These are phyloP conservation scores for Talaromyces sp. DNA, from an alignment of 2,329 filamentous ascomycete genomes.

Conservation along the genomic window DNA sequence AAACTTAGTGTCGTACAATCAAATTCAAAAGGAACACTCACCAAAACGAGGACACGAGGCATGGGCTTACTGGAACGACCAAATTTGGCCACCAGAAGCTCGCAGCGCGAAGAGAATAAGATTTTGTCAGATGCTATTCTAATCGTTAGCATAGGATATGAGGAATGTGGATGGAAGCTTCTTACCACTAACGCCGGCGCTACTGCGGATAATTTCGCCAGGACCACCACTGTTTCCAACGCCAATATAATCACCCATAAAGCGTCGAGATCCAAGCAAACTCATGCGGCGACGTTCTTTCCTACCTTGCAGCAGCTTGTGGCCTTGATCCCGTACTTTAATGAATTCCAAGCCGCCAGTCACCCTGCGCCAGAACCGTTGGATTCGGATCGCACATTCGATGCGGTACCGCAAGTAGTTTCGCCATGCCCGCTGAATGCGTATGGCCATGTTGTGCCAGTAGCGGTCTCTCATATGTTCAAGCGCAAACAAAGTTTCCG, in stretches of 20 bases:
- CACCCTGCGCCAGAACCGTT: conserved; percentile 92
- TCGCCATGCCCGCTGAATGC: conserved; percentile 95
- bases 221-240: conserved; percentile 75
- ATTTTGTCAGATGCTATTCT: conserved; percentile 58
- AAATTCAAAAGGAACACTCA: conserved; percentile 26
- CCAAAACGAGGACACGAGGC: conserved; percentile 75
- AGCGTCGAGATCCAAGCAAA: conserved; percentile 84
- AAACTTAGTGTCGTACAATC: conserved; percentile 19
- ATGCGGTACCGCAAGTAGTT: conserved; percentile 90
- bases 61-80: conserved; percentile 92
- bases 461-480: conserved; percentile 98
- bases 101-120: conserved; percentile 86
- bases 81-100: conserved; percentile 89
- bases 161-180: background rate
- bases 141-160: background rate
- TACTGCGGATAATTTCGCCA: conserved; percentile 74
- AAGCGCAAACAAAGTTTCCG: conserved; percentile 91
- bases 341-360: conserved; percentile 85
- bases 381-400: conserved; percentile 90
- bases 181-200: conserved; percentile 66
- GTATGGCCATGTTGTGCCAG: conserved; percentile 99
- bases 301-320: conserved; percentile 72
- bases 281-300: conserved; percentile 92
- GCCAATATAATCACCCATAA: conserved; percentile 91
- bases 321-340: conserved; percentile 81